Evolutionary conservation across 306 rosid species (phyloP).

Genomic region (Vigna nakashimae): DNA sequence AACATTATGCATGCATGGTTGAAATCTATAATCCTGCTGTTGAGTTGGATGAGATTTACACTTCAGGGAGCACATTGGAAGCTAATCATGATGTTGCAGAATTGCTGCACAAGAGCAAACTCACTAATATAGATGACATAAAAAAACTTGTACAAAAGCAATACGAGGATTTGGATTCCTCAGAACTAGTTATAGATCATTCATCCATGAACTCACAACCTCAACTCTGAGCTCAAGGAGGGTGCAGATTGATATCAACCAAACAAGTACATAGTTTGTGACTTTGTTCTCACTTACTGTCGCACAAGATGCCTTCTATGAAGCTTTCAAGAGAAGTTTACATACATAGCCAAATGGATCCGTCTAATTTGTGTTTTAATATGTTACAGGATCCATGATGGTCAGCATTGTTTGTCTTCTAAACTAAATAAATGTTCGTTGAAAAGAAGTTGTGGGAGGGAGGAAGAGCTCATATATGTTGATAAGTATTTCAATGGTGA

Average conservation of each 20-base stretch:
- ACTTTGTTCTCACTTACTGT: background rate
- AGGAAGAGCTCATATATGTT: background rate
- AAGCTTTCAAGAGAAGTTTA: background rate
- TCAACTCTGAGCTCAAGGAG: conserved; percentile 7
- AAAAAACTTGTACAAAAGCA: conserved; percentile 35
- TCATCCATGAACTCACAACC: background rate
- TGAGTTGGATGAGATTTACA: conserved; percentile 40
- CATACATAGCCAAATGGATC: background rate
- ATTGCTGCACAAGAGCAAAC: conserved; percentile 42
- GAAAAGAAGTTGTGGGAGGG: background rate
- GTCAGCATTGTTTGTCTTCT: background rate
- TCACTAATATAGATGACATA: conserved; percentile 37
- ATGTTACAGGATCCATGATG: background rate
- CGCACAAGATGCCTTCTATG: background rate
- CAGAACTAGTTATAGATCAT: conserved; percentile 34
- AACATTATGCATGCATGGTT: conserved; percentile 61
- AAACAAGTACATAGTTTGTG: background rate
- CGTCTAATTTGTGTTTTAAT: background rate
- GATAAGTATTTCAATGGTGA: background rate
- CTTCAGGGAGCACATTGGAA: conserved; percentile 22
- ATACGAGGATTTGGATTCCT: conserved; percentile 19
- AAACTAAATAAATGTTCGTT: too few species aligned
- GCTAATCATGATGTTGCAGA: conserved; percentile 46
- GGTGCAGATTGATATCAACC: conserved; percentile 7
- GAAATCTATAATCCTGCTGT: conserved; percentile 55